Evolutionary conservation across 352 stramenopile species (phyloP), one percentile per base, ranked within the genome.

Genomic region (Pythium periplocum): DNA sequence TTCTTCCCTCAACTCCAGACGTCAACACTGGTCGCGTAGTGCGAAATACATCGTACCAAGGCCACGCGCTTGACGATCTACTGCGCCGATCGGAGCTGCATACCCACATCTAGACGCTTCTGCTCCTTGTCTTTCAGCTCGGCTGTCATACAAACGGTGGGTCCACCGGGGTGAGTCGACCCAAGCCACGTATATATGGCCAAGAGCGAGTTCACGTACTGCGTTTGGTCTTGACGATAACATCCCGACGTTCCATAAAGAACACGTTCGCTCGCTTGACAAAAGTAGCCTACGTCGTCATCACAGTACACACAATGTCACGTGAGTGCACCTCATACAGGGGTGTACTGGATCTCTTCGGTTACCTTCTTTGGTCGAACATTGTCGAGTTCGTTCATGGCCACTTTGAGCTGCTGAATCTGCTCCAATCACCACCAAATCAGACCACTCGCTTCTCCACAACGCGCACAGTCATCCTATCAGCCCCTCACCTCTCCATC

Each of bases 381-480:
- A 11, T 68, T 73, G 57, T 90, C 75, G 26, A 93, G 53, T 52
- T 93, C 81, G 8, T 61, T 66, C 62, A 93, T 69, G 38, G 81
- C 78, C 6, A 93, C 81, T 45, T 90, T 74, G 6, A 92, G 62
- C 53, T 89, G 66, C 37, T 83, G 81, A 59, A 92, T 92, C 83
- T 93, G 55, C 2, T 2, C 2, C n/a, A 6, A 26, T 35, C 53
- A 55, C 26, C 17, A 43, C 10, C 44, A 35, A 46, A 9, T 9
- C 31, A 34, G 4, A 26, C 17, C 17, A 26, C 17, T 26, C 17
- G 17, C 17, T 26, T 26, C 17, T 26, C 17, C 17, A 26, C 17
- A 26, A 0, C 17, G 17, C 17, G 17, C 17, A 26, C 17, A 26
- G 17, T 26, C 17, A 26, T 26, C 17, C 0, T 26, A 26, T 26